phyloP scores from a whole-genome alignment of 2,329 filamentous ascomycete species.

The Fusarium oligoseptatum region DNA sequence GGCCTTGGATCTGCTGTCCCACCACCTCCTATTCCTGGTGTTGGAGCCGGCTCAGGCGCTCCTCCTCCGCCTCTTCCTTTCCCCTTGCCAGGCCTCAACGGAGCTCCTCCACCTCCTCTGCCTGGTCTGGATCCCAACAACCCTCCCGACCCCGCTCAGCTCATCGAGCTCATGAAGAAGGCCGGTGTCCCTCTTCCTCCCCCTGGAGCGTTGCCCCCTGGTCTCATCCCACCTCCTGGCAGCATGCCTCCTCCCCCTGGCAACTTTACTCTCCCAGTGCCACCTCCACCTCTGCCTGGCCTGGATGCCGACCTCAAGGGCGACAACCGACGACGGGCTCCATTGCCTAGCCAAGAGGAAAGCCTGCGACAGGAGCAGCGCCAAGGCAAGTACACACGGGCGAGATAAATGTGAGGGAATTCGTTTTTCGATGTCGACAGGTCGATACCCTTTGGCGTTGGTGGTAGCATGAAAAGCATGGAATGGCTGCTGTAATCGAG shows the following conservation, averaged over 20 bases:
- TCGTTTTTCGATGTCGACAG: constrained; percentile 18
- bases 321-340: constrained; percentile 67
- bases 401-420: constrained; percentile 53
- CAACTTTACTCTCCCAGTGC: constrained; percentile 51
- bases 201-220: constrained; percentile 60
- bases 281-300: constrained; percentile 56
- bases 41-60: constrained; percentile 58
- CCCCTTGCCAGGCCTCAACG: constrained; percentile 63
- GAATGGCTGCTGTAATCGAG: constrained; percentile 7
- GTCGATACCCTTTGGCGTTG: constrained; percentile 44
- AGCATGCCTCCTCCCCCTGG: constrained; percentile 52
- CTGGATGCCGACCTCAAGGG: constrained; percentile 49
- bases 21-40: constrained; percentile 63
- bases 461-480: constrained; percentile 33
- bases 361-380: constrained; percentile 83
- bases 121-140: constrained; percentile 71
- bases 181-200: constrained; percentile 73
- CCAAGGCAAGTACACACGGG: constrained; percentile 70
- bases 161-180: constrained; percentile 75
- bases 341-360: constrained; percentile 86
- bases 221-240: constrained; percentile 59
- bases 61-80: constrained; percentile 66
- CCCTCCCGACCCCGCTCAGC: constrained; percentile 70
- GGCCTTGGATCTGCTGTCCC: constrained; percentile 60
- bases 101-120: constrained; percentile 63